Conservation (phyloP, 495 filamentous ascomycete species). For the Daldinia bambusicola region DNA sequence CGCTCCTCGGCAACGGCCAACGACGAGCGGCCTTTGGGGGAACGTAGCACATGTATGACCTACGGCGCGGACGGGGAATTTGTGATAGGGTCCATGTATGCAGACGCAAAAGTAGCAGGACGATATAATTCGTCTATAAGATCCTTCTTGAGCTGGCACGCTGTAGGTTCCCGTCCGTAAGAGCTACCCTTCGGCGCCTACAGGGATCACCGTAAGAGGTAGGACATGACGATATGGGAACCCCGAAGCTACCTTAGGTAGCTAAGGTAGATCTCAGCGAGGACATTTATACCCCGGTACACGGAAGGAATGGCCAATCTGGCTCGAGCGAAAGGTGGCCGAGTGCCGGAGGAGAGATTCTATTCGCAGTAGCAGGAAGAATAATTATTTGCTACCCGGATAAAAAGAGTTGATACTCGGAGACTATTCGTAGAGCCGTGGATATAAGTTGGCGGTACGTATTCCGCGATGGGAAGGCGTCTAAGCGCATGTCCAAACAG, state of each 20-base stretch:
- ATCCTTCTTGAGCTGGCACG: conserved; percentile 17
- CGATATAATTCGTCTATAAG: conserved; percentile 26
- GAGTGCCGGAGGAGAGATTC: conserved; percentile 20
- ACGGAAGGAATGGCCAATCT: conserved; percentile 11
- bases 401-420: conserved; percentile 30
- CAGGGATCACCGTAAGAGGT: conserved; percentile 22
- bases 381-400: conserved; percentile 18
- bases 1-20: conserved; percentile 32
- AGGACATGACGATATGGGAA: conserved; percentile 35
- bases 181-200: conserved; percentile 22
- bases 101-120: conserved; percentile 17
- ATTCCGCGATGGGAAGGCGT: conserved; percentile 18
- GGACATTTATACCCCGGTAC: conserved; percentile 12
- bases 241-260: conserved; percentile 14
- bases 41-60: conserved; percentile 34
- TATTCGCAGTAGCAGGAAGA: conserved; percentile 24
- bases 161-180: conserved; percentile 38
- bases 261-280: conserved; percentile 15
- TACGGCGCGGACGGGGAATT: conserved; percentile 35
- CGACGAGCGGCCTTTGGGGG: conserved; percentile 31
- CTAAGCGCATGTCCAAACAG: conserved; percentile 18
- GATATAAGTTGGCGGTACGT: conserved; percentile 23
- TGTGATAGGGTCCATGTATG: conserved; percentile 37
- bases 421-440: conserved; percentile 11
- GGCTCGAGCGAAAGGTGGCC: conserved; percentile 11